These are phyloP conservation scores for Paramarasmius palmivorus DNA, from an alignment of 1,284 basidiomycete species.

Conservation along the genomic window DNA sequence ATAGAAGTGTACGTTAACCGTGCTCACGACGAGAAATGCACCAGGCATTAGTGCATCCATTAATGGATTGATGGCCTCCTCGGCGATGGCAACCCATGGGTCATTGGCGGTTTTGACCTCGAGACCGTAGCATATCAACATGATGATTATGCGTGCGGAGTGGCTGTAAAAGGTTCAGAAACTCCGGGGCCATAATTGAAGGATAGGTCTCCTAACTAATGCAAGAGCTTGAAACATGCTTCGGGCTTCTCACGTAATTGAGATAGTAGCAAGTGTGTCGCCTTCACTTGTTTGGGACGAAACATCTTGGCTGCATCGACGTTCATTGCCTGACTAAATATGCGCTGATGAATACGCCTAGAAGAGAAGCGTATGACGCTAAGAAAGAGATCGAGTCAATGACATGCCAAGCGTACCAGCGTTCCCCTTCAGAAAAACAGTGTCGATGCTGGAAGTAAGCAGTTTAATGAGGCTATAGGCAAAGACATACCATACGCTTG, in stretches of 20 bases:
- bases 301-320: constrained; percentile 3
- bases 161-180: not conserved
- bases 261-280: constrained; percentile 10
- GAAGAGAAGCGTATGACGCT: not conserved
- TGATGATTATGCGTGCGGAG: not conserved
- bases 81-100: not conserved
- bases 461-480: not conserved
- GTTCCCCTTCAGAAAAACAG: not conserved
- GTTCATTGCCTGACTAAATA: constrained; percentile 12
- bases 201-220: not conserved
- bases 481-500: not conserved
- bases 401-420: no score
- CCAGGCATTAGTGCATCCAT: not conserved
- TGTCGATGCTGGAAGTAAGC: not conserved
- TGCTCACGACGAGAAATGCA: not conserved
- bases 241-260: constrained; percentile 7
- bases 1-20: no score
- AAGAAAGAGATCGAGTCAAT: not conserved
- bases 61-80: not conserved
- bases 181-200: not conserved
- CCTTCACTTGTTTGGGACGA: constrained; percentile 8
- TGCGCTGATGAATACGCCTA: constrained; percentile 9
- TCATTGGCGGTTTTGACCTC: not conserved
- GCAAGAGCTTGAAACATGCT: constrained; percentile 6
- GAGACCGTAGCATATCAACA: not conserved